Conservation (phyloP, 2,329 filamentous ascomycete species). For the Lasiodiplodia hormozganensis region DNA sequence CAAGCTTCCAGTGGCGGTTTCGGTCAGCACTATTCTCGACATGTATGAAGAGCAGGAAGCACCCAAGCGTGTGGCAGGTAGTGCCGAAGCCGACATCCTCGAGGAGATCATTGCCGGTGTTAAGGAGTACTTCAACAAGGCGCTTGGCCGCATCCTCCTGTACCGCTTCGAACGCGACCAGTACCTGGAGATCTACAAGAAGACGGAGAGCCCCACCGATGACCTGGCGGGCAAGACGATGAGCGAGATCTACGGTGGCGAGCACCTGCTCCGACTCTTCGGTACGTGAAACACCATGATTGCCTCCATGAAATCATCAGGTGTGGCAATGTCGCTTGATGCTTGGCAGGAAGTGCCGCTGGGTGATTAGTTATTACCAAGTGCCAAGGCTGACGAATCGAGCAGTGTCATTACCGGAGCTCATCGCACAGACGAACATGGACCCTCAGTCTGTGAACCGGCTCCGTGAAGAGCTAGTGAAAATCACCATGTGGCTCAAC, state of each 20-base stretch:
- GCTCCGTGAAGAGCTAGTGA: slow-evolving; percentile 85
- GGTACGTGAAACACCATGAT: slow-evolving; percentile 62
- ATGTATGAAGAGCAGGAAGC: slow-evolving; percentile 78
- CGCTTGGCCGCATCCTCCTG: slow-evolving; percentile 83
- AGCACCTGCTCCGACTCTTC: slow-evolving; percentile 87
- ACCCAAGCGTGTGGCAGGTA: slow-evolving; percentile 68
- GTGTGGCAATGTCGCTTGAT: slow-evolving; percentile 12
- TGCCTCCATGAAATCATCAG: not conserved
- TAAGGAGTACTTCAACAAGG: slow-evolving; percentile 93
- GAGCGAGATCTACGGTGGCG: slow-evolving; percentile 86
- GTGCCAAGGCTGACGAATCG: slow-evolving; percentile 17
- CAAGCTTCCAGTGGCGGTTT: slow-evolving; percentile 76
- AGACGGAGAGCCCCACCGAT: slow-evolving; percentile 67
- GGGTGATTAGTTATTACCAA: slow-evolving; percentile 14
- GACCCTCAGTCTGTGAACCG: slow-evolving; percentile 88
- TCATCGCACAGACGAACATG: slow-evolving; percentile 98
- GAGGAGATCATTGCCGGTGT: slow-evolving; percentile 88
- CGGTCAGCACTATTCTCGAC: slow-evolving; percentile 78
- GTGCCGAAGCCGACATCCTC: slow-evolving; percentile 80
- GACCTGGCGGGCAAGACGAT: slow-evolving; percentile 74
- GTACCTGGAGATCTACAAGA: slow-evolving; percentile 77
- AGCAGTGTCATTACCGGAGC: slow-evolving; percentile 81
- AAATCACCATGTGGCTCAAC: slow-evolving; percentile 84
- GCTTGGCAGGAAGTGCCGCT: not conserved
- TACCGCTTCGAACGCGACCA: slow-evolving; percentile 95